A percentile compares a stretch with the other conserved stretches of the same genome.
These are phyloP conservation scores for Rugosomyces carneus DNA, from an alignment of 1,284 basidiomycete species.

Conservation along the genomic window DNA sequence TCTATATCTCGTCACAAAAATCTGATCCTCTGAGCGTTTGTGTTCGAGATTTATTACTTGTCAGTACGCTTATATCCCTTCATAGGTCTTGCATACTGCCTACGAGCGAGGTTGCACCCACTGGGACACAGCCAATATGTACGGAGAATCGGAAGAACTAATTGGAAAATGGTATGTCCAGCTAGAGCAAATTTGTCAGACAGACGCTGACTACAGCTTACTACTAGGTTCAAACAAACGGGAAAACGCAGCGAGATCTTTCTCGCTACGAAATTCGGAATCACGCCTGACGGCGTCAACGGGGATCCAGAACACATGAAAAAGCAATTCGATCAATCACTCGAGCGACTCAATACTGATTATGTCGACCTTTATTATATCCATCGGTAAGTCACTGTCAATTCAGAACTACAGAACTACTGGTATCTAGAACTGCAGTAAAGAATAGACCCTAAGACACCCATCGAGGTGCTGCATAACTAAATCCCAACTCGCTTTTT, in stretches of 20 bases:
- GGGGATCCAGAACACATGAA: slow-evolving; percentile 2
- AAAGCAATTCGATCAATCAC: slow-evolving; percentile 16
- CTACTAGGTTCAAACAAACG: slow-evolving; percentile 23
- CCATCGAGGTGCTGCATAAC: slow-evolving; percentile 30
- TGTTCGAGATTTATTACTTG: no score
- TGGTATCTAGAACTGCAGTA: not conserved
- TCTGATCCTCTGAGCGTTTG: no score
- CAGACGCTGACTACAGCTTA: slow-evolving; percentile 19
- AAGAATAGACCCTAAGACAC: slow-evolving; percentile 27
- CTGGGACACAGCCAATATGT: slow-evolving; percentile 21
- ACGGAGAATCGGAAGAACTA: slow-evolving; percentile 19
- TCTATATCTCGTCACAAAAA: no score
- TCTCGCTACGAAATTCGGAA: slow-evolving; percentile 30
- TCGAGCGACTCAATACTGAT: slow-evolving; percentile 14
- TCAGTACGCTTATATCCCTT: no score
- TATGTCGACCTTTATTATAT: slow-evolving; percentile 34
- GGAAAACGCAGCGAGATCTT: slow-evolving; percentile 24
- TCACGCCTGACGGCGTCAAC: not conserved
- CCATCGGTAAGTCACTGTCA: slow-evolving; percentile 19
- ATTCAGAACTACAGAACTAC: not conserved
- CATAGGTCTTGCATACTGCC: no score
- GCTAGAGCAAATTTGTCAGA: not conserved
- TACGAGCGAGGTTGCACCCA: slow-evolving; percentile 18
- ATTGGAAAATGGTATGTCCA: not conserved
- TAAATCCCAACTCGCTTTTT: not conserved